Evolutionary conservation across 1,284 basidiomycete genomes (phyloP).

Genomic region (Singerocomus rubriflavus): DNA sequence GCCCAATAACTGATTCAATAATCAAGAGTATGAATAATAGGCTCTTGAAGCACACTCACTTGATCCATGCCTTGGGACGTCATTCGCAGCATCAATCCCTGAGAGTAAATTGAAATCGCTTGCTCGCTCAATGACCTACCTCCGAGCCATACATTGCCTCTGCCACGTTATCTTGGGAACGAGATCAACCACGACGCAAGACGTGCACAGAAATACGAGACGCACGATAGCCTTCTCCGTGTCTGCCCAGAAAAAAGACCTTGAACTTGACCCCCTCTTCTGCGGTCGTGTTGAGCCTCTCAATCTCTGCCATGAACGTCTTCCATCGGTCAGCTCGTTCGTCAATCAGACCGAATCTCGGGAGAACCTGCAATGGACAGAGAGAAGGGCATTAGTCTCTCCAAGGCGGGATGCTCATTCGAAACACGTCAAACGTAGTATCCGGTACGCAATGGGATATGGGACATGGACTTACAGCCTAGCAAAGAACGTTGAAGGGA

Average conservation of each 20-base stretch:
- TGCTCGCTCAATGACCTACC: conserved; percentile 32
- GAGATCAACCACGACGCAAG: neutral
- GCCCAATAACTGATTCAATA: conserved; percentile 57
- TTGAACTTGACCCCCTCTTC: conserved; percentile 48
- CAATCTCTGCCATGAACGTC: conserved; percentile 43
- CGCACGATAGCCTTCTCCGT: conserved; percentile 62
- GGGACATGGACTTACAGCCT: conserved; percentile 21
- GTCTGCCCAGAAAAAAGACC: conserved; percentile 63
- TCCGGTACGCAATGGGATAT: neutral
- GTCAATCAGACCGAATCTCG: conserved; percentile 62
- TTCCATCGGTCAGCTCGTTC: conserved; percentile 51
- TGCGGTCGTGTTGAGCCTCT: conserved; percentile 44
- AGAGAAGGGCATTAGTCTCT: neutral
- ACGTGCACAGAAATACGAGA: neutral
- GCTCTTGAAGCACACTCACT: conserved; percentile 37
- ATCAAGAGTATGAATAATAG: neutral
- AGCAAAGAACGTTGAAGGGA: neutral
- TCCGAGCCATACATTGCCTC: conserved; percentile 67
- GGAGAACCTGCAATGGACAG: conserved; percentile 43
- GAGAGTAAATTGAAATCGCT: neutral
- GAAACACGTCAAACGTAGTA: neutral
- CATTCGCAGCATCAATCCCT: neutral
- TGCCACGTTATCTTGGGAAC: conserved; percentile 65
- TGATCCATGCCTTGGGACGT: conserved; percentile 45
- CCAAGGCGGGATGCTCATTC: neutral